Conservation (phyloP, 2,329 filamentous ascomycete species). For the Podosphaera aphanis region DNA sequence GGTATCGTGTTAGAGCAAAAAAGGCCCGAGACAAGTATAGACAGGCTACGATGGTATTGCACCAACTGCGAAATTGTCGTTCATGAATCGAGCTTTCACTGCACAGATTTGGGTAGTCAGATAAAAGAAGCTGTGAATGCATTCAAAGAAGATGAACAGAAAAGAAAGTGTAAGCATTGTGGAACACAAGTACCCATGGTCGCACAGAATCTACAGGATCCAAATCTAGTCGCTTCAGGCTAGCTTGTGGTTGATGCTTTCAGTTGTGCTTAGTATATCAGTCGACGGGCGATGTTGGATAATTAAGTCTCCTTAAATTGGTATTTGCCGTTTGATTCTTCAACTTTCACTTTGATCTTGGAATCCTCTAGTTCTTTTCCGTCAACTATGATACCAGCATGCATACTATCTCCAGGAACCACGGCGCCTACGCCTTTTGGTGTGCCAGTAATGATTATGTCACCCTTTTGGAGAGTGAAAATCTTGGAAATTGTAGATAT, state of each 20-base stretch:
- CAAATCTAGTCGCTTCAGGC: conserved; percentile 22
- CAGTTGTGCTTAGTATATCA: too few relatives aligned
- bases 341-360: conserved; percentile 59
- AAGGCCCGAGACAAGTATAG: conserved; percentile 43
- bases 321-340: conserved; percentile 57
- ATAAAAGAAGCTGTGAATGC: conserved; percentile 75
- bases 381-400: conserved; percentile 53
- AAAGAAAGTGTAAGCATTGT: conserved; percentile 55
- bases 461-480: conserved; percentile 79
- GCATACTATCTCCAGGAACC: conserved; percentile 66
- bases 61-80: conserved; percentile 43
- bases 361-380: conserved; percentile 72
- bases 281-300: neutral
- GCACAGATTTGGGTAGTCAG: conserved; percentile 76
- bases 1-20: conserved; percentile 79
- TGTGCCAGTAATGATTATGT: conserved; percentile 88
- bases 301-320: conserved; percentile 42
- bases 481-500: conserved; percentile 82
- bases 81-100: conserved; percentile 70
- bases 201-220: conserved; percentile 43
- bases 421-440: conserved; percentile 87
- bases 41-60: conserved; percentile 85
- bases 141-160: conserved; percentile 47
- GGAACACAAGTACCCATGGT: conserved; percentile 29
- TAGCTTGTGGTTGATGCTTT: too few relatives aligned